Percentiles rank a stretch among this genome's conserved stretches.
phyloP scores from a whole-genome alignment of 768 basidiomycete genomes.

The Tulasnella sp. region DNA sequence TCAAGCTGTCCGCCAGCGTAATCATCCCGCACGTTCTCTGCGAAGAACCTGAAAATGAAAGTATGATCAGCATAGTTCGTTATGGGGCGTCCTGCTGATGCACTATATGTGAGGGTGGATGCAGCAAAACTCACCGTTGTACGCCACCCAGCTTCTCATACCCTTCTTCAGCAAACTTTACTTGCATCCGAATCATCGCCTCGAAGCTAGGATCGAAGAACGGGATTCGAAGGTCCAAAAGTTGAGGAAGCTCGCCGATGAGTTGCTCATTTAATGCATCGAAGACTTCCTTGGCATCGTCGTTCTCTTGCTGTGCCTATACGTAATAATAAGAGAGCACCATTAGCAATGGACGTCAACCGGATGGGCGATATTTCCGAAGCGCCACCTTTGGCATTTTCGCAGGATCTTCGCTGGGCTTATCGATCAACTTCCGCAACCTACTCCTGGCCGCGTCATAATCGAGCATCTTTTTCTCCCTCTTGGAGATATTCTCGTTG shows the following conservation, averaged over 20 bases:
- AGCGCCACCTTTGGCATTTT: slow-evolving; percentile 68
- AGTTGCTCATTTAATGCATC: slow-evolving; percentile 88
- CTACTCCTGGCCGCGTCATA: slow-evolving; percentile 89
- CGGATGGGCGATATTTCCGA: neutral
- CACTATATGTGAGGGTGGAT: too few relatives aligned
- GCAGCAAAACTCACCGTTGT: slow-evolving; percentile 48
- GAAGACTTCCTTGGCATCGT: slow-evolving; percentile 90
- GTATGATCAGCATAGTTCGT: too few relatives aligned
- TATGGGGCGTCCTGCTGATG: too few relatives aligned
- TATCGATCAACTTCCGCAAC: slow-evolving; percentile 80
- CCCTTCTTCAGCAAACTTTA: slow-evolving; percentile 95
- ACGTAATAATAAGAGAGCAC: neutral
- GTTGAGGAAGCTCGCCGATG: slow-evolving; percentile 78
- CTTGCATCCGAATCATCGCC: slow-evolving; percentile 96
- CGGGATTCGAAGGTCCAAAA: slow-evolving; percentile 90
- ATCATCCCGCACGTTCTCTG: slow-evolving; percentile 84
- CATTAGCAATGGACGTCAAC: neutral
- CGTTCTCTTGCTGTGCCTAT: slow-evolving; percentile 90
- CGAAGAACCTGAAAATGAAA: slow-evolving; percentile 70
- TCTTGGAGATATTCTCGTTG: slow-evolving; percentile 87
- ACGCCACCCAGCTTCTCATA: slow-evolving; percentile 95
- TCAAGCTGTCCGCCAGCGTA: slow-evolving; percentile 96
- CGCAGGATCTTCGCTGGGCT: slow-evolving; percentile 86
- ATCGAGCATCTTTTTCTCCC: slow-evolving; percentile 97
- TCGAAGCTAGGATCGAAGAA: slow-evolving; percentile 99